A percentile compares a stretch with the other conserved stretches of the same genome.
phyloP scores from a whole-genome alignment of 768 basidiomycete genomes.

The Podaxis mareebaensis region DNA sequence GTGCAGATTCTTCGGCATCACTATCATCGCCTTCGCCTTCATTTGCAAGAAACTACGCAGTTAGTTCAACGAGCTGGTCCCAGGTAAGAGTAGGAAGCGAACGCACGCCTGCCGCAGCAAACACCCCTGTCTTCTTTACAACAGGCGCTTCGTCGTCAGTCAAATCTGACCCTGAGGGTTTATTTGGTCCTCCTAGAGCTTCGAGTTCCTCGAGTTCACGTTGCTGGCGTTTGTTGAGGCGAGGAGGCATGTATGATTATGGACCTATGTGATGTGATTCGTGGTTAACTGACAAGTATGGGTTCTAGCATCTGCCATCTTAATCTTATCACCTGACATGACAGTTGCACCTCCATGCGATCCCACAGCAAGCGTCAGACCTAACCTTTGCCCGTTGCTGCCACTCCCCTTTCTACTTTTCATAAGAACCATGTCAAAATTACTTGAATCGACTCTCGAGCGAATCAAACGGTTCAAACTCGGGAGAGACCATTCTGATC shows the following conservation, averaged over 20 bases:
- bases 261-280: background rate
- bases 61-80: background rate
- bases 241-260: constrained; percentile 54
- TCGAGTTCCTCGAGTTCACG: constrained; percentile 81
- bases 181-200: constrained; percentile 37
- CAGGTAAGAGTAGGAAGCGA: background rate
- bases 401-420: no score
- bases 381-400: no score
- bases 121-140: background rate
- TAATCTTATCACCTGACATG: no score
- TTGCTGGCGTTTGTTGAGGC: constrained; percentile 84
- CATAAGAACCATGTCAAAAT: no score
- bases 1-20: background rate
- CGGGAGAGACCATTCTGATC: no score
- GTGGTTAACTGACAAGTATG: no score
- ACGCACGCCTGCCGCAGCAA: constrained; percentile 5
- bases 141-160: constrained; percentile 39
- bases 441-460: no score
- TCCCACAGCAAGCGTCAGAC: no score
- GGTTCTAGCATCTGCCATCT: no score
- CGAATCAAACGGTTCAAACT: no score
- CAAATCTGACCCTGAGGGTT: constrained; percentile 18
- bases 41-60: background rate
- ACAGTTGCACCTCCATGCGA: no score
- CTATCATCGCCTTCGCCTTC: background rate